phyloP scores from a whole-genome alignment of 176 grass and related monocot genomes.

The Coix lacrymajobi region DNA sequence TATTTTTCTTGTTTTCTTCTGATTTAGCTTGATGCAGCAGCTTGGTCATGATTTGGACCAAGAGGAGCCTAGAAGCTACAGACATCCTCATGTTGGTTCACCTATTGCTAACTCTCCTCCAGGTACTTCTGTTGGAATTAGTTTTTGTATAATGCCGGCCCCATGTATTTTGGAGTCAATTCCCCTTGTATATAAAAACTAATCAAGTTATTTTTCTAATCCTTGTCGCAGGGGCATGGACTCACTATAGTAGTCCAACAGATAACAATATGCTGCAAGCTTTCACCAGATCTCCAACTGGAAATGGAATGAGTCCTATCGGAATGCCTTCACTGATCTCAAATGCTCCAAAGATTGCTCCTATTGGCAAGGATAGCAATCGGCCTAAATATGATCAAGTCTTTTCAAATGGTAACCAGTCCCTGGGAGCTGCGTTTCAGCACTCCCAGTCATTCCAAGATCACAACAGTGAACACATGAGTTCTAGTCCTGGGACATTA shows the following conservation, averaged over 20 bases:
- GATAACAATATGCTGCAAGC: constrained; percentile 65
- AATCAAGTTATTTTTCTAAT: not conserved
- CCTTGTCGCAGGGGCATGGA: constrained; percentile 62
- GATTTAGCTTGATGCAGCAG: constrained; percentile 84
- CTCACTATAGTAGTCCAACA: constrained; percentile 73
- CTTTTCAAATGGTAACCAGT: constrained; percentile 46
- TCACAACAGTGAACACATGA: constrained; percentile 49
- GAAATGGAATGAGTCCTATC: constrained; percentile 55
- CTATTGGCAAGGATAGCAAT: constrained; percentile 81
- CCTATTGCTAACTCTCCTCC: constrained; percentile 88
- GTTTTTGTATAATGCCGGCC: not conserved
- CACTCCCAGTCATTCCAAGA: constrained; percentile 81
- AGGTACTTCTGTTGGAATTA: constrained; percentile 44
- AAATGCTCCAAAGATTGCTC: constrained; percentile 72
- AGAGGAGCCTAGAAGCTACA: constrained; percentile 74
- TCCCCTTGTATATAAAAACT: constrained; percentile 14
- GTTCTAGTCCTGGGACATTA: constrained; percentile 66
- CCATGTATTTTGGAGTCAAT: not conserved
- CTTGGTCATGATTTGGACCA: constrained; percentile 77
- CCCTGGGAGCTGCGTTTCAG: constrained; percentile 41
- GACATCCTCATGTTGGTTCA: constrained; percentile 58
- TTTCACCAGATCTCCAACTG: constrained; percentile 73
- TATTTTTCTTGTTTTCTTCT: constrained; percentile 13
- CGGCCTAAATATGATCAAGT: constrained; percentile 52
- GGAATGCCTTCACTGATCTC: constrained; percentile 52